Base-by-base conservation (phyloP, 148 eudicot genomes). In the Fagopyrum homotropicum region DNA sequence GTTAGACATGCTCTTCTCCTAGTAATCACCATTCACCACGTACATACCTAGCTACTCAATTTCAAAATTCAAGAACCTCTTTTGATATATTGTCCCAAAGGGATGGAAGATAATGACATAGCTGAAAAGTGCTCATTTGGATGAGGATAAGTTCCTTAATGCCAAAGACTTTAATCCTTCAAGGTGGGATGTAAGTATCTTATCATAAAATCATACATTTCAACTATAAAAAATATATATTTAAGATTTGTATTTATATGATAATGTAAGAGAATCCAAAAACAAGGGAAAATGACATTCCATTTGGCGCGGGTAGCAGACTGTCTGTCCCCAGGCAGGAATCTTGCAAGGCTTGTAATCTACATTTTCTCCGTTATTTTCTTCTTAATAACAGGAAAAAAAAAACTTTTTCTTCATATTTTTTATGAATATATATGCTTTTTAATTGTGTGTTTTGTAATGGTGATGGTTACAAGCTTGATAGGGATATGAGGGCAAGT, bases 231-330 rank as follows among this genome's bases (percentile, higher is more conserved):
- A 30, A 1, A 2, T 30, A 30, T 30, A 30, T 30, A n/a, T n/a
- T n/a, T n/a, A n/a, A n/a, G n/a, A n/a, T n/a, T n/a, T n/a, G n/a
- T n/a, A n/a, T n/a, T n/a, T n/a, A 2, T 30, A 30, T 30, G 35
- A 30, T 66, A 35, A 0, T 40, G 44, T 9, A 61, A 1, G 3
- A 82, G 85, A 85, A 80, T 80, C 81, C 77, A 26, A 78, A 80
- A 72, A 75, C 82, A 47, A 82, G 80, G 69, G 60, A 83, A 40
- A 77, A 79, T 49, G 84, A 72, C 76, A 78, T 87, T 11, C 89
- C 89, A 4, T 87, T 87, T 72, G 89, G 89, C 64, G 87, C 84
- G 48, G 89, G 89, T 73, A 82, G 84, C 72, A 82, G 86, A 73
- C 76, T 82, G 78, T 87, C 87, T 11, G n/a, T n/a, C n/a, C n/a